Evolutionary conservation across 1,139 yeast genomes (phyloP).

Genomic region (Saccharomyces uvarum): DNA sequence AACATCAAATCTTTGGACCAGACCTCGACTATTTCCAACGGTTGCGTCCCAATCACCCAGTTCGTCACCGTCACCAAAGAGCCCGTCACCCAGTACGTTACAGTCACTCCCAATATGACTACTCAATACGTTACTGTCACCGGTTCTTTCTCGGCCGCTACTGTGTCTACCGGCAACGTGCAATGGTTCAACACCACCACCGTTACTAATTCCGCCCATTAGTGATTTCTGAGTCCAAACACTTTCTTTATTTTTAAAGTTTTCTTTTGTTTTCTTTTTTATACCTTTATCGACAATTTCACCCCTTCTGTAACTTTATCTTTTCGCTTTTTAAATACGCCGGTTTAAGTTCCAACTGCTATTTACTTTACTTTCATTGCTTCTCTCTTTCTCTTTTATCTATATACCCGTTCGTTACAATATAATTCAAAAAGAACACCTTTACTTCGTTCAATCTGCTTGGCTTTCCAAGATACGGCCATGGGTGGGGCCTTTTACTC

Average conservation of each 20-base stretch:
- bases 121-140: conserved; percentile 13
- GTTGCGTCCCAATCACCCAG: conserved; percentile 13
- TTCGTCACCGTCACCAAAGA: conserved; percentile 18
- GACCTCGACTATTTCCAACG: conserved; percentile 9
- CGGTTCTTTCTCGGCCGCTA: background rate
- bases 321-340: background rate
- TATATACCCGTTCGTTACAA: background rate
- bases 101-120: conserved; percentile 9
- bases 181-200: conserved; percentile 11
- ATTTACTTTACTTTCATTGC: background rate
- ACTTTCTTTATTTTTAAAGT: background rate
- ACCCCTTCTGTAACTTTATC: background rate
- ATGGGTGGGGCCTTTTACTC: too few species aligned
- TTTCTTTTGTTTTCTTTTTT: background rate
- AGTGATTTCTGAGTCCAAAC: background rate
- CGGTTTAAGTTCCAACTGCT: background rate
- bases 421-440: background rate
- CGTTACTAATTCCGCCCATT: conserved; percentile 2
- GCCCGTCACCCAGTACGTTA: conserved; percentile 12
- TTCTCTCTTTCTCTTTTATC: background rate
- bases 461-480: background rate
- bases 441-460: background rate
- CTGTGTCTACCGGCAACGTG: background rate
- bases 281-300: background rate
- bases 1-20: background rate